Evolutionary conservation across 2,329 filamentous ascomycete species (phyloP).

Genomic region (Phialemonium atrogriseum): DNA sequence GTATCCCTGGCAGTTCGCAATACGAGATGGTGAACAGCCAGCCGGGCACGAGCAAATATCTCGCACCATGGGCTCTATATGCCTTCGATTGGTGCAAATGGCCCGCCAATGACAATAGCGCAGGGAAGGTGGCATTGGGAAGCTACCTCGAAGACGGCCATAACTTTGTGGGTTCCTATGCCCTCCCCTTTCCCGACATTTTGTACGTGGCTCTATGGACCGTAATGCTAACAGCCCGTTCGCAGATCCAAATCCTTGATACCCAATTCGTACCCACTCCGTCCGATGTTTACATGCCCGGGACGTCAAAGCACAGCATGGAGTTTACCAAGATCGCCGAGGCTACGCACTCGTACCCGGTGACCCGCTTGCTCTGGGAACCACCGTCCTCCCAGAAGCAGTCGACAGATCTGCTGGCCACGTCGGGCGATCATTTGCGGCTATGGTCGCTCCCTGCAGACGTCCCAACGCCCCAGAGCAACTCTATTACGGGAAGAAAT

Average conservation of each 20-base stretch:
- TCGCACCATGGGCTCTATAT: constrained; percentile 92
- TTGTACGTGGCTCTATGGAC: not conserved
- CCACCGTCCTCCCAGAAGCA: constrained; percentile 92
- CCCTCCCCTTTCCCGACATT: constrained; percentile 1
- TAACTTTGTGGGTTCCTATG: constrained; percentile 66
- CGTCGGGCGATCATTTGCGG: constrained; percentile 87
- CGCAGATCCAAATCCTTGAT: constrained; percentile 92
- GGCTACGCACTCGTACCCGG: constrained; percentile 95
- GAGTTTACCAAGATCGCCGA: constrained; percentile 93
- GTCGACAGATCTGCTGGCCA: constrained; percentile 88
- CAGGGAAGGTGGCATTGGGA: constrained; percentile 87
- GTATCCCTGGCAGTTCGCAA: constrained; percentile 50
- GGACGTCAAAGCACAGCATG: constrained; percentile 64
- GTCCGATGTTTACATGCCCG: constrained; percentile 59
- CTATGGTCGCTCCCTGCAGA: constrained; percentile 85
- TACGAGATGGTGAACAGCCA: constrained; percentile 60
- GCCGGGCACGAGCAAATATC: constrained; percentile 78
- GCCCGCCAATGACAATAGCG: constrained; percentile 70
- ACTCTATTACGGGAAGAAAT: constrained; percentile 55
- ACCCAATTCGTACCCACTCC: constrained; percentile 68
- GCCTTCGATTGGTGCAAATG: constrained; percentile 99
- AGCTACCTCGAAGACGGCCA: constrained; percentile 97
- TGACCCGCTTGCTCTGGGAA: constrained; percentile 92
- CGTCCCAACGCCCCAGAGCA: constrained; percentile 52
- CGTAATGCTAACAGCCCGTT: constrained; percentile 7